Percentiles rank a stretch among this genome's conserved stretches.
Conservation (phyloP, 2,329 filamentous ascomycete species). For the Calonectria multiphialidica region DNA sequence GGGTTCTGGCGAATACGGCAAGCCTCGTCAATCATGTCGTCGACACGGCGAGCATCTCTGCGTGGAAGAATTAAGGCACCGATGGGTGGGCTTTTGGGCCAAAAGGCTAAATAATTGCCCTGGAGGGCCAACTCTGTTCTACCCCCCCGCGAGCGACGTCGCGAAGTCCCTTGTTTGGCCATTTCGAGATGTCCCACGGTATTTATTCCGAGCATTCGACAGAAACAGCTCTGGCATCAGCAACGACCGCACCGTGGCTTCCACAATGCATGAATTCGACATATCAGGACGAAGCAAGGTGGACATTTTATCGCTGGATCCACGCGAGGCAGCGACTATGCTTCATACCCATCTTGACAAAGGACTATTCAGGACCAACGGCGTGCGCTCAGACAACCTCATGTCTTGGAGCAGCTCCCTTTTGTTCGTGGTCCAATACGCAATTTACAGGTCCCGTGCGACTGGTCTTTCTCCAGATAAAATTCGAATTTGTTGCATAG, state of each 20-base stretch:
- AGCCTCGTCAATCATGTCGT: neutral
- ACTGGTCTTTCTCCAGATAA: neutral
- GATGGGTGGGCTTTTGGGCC: slow-evolving; percentile 2
- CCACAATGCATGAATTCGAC: neutral
- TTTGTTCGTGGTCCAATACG: slow-evolving; percentile 7
- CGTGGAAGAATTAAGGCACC: neutral
- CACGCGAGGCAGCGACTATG: neutral
- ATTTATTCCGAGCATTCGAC: slow-evolving; percentile 11
- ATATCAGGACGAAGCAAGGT: neutral
- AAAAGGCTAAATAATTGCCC: neutral
- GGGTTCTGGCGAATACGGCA: neutral
- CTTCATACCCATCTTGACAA: neutral
- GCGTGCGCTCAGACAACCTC: neutral
- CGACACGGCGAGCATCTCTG: neutral
- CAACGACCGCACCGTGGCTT: neutral
- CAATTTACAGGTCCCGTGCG: neutral
- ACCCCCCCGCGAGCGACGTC: neutral
- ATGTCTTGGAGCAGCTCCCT: slow-evolving; percentile 13
- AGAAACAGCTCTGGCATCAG: neutral
- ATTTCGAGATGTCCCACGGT: neutral
- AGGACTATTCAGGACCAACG: neutral
- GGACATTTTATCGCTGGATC: neutral
- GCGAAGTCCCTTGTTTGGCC: neutral
- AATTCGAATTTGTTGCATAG: slow-evolving; percentile 2
- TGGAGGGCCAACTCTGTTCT: slow-evolving; percentile 10